Evolutionary conservation across 306 rosid genomes (phyloP).

Genomic region (Arachis stenosperma): DNA sequence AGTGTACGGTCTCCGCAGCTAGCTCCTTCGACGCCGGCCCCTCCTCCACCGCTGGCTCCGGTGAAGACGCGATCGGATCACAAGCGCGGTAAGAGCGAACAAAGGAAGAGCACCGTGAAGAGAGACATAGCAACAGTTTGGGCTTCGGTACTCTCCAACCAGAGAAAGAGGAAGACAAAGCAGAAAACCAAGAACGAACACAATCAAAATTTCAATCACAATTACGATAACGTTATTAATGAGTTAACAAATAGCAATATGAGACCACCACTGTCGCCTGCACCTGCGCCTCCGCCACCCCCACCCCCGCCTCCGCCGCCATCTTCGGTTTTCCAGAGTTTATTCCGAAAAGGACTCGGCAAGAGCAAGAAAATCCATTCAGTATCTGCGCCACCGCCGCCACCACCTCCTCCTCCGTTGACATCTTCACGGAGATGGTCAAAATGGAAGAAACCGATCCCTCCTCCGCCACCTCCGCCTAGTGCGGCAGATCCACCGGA

Average conservation of each 20-base stretch:
- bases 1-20: conserved; percentile 29
- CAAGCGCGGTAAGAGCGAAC: conserved; percentile 30
- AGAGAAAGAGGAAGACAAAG: conserved; percentile 64
- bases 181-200: conserved; percentile 38
- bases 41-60: conserved; percentile 33
- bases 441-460: conserved; percentile 44
- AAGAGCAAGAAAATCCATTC: conserved; percentile 73
- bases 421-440: conserved; percentile 47
- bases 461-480: conserved; percentile 40
- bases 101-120: conserved; percentile 51
- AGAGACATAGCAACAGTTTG: conserved; percentile 64
- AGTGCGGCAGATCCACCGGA: conserved; percentile 7
- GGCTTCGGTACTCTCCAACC: conserved; percentile 66
- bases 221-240: conserved; percentile 30
- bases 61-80: conserved; percentile 42
- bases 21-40: conserved; percentile 22
- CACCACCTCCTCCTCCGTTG: conserved; percentile 53
- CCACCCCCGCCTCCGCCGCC: conserved; percentile 76
- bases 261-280: conserved; percentile 44
- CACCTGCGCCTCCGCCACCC: conserved; percentile 57
- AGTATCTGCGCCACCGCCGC: conserved; percentile 48
- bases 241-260: conserved; percentile 30
- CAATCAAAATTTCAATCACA: conserved; percentile 10
- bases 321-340: conserved; percentile 62
- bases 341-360: conserved; percentile 63